Evolutionary conservation across 108 stramenopile genomes (phyloP).

Genomic region (Pseudonitzschia delicatissima): DNA sequence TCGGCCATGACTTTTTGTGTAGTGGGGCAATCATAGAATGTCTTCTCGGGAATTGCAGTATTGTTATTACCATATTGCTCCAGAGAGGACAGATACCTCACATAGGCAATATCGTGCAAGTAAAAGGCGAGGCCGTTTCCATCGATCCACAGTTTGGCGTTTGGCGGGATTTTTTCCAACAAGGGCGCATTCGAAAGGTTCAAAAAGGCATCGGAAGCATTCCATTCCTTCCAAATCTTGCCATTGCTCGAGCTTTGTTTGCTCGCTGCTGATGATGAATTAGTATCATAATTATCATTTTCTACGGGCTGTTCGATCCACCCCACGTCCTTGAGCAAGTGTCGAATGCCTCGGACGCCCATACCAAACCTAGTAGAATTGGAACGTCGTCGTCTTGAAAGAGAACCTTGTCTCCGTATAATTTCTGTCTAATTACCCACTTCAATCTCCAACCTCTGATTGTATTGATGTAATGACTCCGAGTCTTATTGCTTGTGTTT

Average conservation of each 20-base stretch:
- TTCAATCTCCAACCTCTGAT: too few relatives aligned
- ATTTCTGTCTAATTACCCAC: too few relatives aligned
- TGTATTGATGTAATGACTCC: too few relatives aligned
- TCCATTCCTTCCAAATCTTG: constrained; percentile 27
- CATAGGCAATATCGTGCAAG: constrained; percentile 49
- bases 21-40: not conserved
- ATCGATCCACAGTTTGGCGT: constrained; percentile 53
- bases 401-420: too few relatives aligned
- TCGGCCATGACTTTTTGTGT: constrained; percentile 9
- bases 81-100: constrained; percentile 27
- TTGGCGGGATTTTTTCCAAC: constrained; percentile 21
- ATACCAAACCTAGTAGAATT: too few relatives aligned
- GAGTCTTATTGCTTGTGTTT: too few relatives aligned
- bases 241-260: not conserved
- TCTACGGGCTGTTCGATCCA: constrained; percentile 9
- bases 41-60: not conserved
- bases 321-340: constrained; percentile 25
- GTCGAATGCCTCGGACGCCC: constrained; percentile 39
- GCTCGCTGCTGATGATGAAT: not conserved
- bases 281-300: not conserved
- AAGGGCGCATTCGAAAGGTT: not conserved
- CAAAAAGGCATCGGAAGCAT: constrained; percentile 20
- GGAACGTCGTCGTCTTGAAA: too few relatives aligned
- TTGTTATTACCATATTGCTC: not conserved
- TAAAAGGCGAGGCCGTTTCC: constrained; percentile 62